These are phyloP conservation scores for Blastocystis sp. DNA, from an alignment of 352 stramenopile species.

Conservation along the genomic window DNA sequence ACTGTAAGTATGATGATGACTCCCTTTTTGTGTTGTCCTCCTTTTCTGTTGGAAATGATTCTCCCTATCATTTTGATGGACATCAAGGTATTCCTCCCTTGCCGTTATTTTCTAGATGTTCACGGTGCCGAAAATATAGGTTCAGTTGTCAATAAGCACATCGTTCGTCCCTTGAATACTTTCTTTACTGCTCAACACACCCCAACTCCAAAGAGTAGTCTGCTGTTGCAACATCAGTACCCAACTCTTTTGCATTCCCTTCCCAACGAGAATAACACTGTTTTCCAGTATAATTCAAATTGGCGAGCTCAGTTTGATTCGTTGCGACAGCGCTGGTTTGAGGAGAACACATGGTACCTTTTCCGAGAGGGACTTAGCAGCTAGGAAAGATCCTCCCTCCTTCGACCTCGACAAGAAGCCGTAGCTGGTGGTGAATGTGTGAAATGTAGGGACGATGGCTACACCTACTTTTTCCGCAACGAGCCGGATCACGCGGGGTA, in stretches of 20 bases:
- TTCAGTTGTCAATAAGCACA: not conserved
- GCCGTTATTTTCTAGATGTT: too few relatives aligned
- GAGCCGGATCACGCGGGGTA: not conserved
- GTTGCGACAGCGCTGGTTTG: not conserved
- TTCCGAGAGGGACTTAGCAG: not conserved
- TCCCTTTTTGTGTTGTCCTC: not conserved
- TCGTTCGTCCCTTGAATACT: too few relatives aligned
- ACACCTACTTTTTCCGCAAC: not conserved
- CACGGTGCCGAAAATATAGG: not conserved
- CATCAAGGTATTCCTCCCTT: too few relatives aligned
- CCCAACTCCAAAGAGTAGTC: too few relatives aligned
- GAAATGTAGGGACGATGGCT: not conserved
- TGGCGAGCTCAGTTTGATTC: not conserved
- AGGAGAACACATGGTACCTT: not conserved
- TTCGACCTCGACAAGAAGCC: not conserved
- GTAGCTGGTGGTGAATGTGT: not conserved
- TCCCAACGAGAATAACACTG: not conserved
- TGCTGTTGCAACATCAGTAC: too few relatives aligned
- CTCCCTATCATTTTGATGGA: too few relatives aligned
- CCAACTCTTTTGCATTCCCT: too few relatives aligned
- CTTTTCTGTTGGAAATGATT: too few relatives aligned
- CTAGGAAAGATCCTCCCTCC: not conserved
- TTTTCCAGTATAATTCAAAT: slow-evolving; percentile 20
- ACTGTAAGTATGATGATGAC: too few relatives aligned
- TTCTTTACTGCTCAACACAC: too few relatives aligned